Percentiles rank a stretch among this genome's conserved stretches.
These are phyloP conservation scores for Cordyceps farinosa DNA, from an alignment of 2,329 filamentous ascomycete species.

Conservation along the genomic window DNA sequence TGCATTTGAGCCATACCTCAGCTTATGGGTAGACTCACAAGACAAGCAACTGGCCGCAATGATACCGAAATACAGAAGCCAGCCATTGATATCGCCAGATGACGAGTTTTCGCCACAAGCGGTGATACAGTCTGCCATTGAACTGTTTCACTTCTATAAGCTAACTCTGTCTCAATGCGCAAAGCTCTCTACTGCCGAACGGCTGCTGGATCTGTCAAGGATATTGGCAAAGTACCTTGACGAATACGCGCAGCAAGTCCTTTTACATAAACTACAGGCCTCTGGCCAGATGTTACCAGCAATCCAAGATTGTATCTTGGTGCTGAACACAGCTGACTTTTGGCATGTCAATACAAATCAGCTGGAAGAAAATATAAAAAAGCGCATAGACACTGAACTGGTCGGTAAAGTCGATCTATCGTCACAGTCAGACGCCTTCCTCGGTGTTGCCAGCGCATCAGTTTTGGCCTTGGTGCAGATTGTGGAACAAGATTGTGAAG, in stretches of 20 bases:
- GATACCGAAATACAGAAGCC: conserved; percentile 82
- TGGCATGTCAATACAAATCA: conserved; percentile 93
- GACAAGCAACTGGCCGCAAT: conserved; percentile 80
- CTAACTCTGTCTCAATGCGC: conserved; percentile 90
- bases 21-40: conserved; percentile 94
- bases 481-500: conserved; percentile 78
- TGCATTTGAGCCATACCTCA: conserved; percentile 95
- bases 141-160: conserved; percentile 96
- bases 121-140: conserved; percentile 90
- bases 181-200: conserved; percentile 87
- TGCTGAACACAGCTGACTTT: conserved; percentile 95
- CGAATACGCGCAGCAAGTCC: conserved; percentile 89
- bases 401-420: conserved; percentile 78
- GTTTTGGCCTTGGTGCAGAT: conserved; percentile 79
- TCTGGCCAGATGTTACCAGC: conserved; percentile 51
- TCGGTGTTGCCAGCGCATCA: conserved; percentile 87
- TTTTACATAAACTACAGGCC: conserved; percentile 65
- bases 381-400: conserved; percentile 78
- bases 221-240: conserved; percentile 92
- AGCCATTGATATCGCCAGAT: conserved; percentile 74
- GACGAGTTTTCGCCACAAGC: conserved; percentile 90
- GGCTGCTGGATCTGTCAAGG: conserved; percentile 77
- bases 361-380: conserved; percentile 90
- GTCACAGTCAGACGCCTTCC: conserved; percentile 89
- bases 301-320: conserved; percentile 75